Base-by-base conservation (phyloP, 805 yeast genomes). In the Lipomyces orientalis region DNA sequence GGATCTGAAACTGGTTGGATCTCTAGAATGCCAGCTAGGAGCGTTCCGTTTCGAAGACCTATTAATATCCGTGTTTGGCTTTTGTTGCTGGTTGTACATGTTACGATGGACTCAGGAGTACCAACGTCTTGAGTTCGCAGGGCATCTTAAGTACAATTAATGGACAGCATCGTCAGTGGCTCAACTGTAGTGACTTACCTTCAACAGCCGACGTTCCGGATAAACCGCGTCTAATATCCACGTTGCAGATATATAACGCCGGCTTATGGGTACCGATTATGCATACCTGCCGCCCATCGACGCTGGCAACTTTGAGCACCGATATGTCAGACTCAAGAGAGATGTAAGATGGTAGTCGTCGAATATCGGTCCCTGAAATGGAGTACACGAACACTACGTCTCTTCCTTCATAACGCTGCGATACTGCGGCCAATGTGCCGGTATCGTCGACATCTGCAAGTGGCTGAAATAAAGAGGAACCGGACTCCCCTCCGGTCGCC, bases 41-140 rank as follows among this genome's bases (percentile, higher is more conserved):
- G 43, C 7, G n/a, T 34, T 2, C 70, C 70, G 39, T 64, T 67
- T 10, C 70, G 65, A 9, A 64, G 51, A 19, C 70, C 70, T 12
- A 67, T 39, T 33, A 64, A n/a, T 10, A 67, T 31, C 7, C 37
- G 31, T 14, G 54, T 43, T 35, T 39, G 31, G 22, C n/a, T 10
- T n/a, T 9, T 43, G 10, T 3, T 12, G 3, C 22, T 29, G 10
- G 35, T n/a, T 25, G 43, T 19, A 29, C 39, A 59, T 31, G 56
- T 22, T 4, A 59, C 29, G 14, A 59, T 59, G 25, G 56, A 43
- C 39, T 59, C 62, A 19, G 62, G 62, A 16, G 29, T 37, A n/a
- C 56, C 62, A 51, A 39, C n/a, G 58, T 59, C 58, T 29, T 19
- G 49, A 22, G 56, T n/a, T n/a, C 33, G 25, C 62, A 22, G 37